Base-by-base conservation (phyloP, 1,284 basidiomycete genomes). In the Phellinidium pouzarii region DNA sequence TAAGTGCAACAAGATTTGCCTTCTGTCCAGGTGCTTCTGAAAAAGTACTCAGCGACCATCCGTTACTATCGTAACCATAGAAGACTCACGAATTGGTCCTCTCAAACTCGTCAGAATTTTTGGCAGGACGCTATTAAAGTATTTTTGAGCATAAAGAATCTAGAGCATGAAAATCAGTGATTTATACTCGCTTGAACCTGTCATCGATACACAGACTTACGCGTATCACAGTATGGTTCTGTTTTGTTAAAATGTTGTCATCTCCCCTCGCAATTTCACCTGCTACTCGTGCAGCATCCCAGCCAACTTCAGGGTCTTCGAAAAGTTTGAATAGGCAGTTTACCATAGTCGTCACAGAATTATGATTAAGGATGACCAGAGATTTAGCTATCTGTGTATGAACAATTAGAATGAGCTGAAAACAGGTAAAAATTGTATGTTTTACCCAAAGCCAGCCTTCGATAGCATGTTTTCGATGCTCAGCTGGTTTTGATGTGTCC, bases 111-210 rank as follows among this genome's bases (percentile, higher is more conserved):
- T 71, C 31, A 94, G 76, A 14, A 97, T 72, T 53, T 78, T 79
- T 0, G 93, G 91, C 11, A 98, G 71, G 5, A 93, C 71, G 22
- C 70, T 67, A 51, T 78, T 84, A 62, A 91, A 86, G 60, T 90
- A 87, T 66, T 85, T 90, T 66, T 99, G 95, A 29, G 84, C 82
- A 67, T 90, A 83, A 17, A 96, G 71, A 36, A 93, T 76, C 92
- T 95, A 44, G 25, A 22, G 23, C n/a, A n/a, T 11, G 8, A 2
- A 17, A 40, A 20, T 40, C 12, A 53, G 37, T 7, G 20, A 25
- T 17, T 23, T 17, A 7, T 45, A 17, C 11, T 37, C 34, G 31
- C 26, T 40, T 17, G 48, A 34, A 31, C 29, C 6, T 23, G 48
- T n/a, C 55, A 14, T 27, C 31, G 27, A 37, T 25, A 29, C 45